Conservation (phyloP, 768 basidiomycete genomes). For the Boletus pseudopeckii region DNA sequence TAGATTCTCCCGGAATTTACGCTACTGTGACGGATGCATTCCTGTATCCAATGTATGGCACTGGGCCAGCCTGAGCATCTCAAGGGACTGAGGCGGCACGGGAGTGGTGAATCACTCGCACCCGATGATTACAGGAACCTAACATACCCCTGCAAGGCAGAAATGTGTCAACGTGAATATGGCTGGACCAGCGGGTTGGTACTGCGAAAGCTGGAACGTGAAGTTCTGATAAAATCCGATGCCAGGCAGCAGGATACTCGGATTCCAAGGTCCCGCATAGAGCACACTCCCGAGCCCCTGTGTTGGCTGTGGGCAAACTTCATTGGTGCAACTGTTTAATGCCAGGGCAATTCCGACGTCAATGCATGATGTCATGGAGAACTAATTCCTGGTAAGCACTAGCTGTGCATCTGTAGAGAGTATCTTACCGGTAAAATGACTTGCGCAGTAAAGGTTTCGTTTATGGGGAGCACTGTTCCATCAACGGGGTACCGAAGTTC, state of each 20-base stretch:
- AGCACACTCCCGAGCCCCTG: slow-evolving; percentile 15
- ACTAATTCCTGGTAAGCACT: slow-evolving; percentile 4
- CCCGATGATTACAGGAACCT: neutral
- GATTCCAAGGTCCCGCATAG: slow-evolving; percentile 21
- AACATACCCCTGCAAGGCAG: slow-evolving; percentile 14
- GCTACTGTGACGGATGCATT: slow-evolving; percentile 18
- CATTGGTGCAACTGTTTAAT: slow-evolving; percentile 16
- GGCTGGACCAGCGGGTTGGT: slow-evolving; percentile 10
- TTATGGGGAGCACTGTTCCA: slow-evolving; percentile 15
- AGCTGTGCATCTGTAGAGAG: too few relatives aligned
- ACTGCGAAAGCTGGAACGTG: slow-evolving; percentile 8
- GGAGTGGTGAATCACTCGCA: neutral
- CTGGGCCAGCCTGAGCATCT: slow-evolving; percentile 13
- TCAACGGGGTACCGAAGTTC: slow-evolving; percentile 21
- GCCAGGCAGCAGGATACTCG: neutral
- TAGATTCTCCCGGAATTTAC: neutral
- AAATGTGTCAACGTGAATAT: slow-evolving; percentile 20
- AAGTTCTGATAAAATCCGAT: slow-evolving; percentile 23
- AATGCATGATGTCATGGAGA: slow-evolving; percentile 15
- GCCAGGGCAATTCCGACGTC: slow-evolving; percentile 21
- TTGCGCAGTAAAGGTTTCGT: slow-evolving; percentile 14
- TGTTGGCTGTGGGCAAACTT: slow-evolving; percentile 13
- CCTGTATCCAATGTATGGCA: slow-evolving; percentile 20
- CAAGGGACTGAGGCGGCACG: too few relatives aligned
- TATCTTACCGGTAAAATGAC: slow-evolving; percentile 16